Conservation (phyloP, 805 yeast species). For the Kurtzmaniella cleridarum region DNA sequence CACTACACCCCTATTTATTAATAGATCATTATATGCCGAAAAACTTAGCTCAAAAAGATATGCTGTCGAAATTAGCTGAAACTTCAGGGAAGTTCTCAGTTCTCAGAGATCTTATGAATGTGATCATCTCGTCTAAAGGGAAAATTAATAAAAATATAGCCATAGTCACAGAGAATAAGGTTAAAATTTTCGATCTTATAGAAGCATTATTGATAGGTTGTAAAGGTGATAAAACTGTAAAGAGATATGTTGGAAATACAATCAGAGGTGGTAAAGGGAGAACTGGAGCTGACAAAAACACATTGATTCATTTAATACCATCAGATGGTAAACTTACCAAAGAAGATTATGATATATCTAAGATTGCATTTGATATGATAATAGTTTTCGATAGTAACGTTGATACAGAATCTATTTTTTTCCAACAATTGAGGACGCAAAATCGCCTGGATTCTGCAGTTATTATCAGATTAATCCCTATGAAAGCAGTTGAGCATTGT, state of each 20-base stretch:
- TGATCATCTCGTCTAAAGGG: constrained; percentile 35
- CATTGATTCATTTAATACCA: constrained; percentile 41
- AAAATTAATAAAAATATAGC: constrained; percentile 50
- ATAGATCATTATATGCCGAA: constrained; percentile 86
- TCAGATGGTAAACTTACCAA: constrained; percentile 18
- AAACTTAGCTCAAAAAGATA: constrained; percentile 63
- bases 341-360: constrained; percentile 19
- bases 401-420: constrained; percentile 32
- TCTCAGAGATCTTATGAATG: constrained; percentile 55
- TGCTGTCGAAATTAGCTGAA: constrained; percentile 63
- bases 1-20: constrained; percentile 83
- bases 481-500: constrained; percentile 82
- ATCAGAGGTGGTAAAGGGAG: constrained; percentile 32
- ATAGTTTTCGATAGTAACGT: constrained; percentile 62
- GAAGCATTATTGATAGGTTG: constrained; percentile 69
- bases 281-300: constrained; percentile 2
- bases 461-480: constrained; percentile 64
- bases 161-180: constrained; percentile 63
- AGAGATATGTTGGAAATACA: constrained; percentile 58
- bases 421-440: constrained; percentile 22
- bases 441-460: constrained; percentile 39
- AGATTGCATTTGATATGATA: constrained; percentile 48
- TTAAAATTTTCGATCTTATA: constrained; percentile 58
- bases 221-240: constrained; percentile 39
- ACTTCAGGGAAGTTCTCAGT: constrained; percentile 83